These are phyloP conservation scores for Neurospora sp. DNA, from an alignment of 495 filamentous ascomycete species.

Conservation along the genomic window DNA sequence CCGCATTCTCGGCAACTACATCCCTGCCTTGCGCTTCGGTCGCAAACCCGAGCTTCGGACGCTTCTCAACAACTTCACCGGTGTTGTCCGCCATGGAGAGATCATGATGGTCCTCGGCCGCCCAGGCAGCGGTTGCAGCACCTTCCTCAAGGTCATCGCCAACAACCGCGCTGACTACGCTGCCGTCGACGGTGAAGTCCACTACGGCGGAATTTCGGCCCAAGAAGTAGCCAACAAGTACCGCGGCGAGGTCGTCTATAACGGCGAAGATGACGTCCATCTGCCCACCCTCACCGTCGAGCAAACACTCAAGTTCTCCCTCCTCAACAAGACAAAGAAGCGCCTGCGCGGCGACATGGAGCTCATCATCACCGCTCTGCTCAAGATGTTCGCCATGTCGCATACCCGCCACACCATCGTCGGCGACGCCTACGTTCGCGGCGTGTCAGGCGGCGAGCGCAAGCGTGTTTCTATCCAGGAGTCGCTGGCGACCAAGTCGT, in stretches of 20 bases:
- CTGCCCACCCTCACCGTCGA: constrained; percentile 68
- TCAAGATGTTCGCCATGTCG: constrained; percentile 64
- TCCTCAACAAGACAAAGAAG: constrained; percentile 77
- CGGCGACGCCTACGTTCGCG: constrained; percentile 73
- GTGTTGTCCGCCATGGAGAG: constrained; percentile 63
- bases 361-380: constrained; percentile 57
- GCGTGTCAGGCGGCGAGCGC: constrained; percentile 55
- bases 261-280: constrained; percentile 73
- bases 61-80: constrained; percentile 67
- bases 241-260: constrained; percentile 75
- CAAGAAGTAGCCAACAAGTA: constrained; percentile 58
- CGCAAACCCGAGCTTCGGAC: constrained; percentile 36
- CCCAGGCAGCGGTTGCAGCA: constrained; percentile 71
- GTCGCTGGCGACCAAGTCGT: constrained; percentile 32
- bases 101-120: constrained; percentile 80
- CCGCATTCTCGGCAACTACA: constrained; percentile 49
- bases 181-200: constrained; percentile 58
- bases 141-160: constrained; percentile 67
- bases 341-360: constrained; percentile 55
- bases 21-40: constrained; percentile 51
- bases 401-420: constrained; percentile 79
- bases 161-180: constrained; percentile 60
- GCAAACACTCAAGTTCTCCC: constrained; percentile 72
- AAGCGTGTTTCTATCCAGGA: constrained; percentile 49
- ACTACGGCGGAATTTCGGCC: constrained; percentile 66